Conservation (phyloP, 2,329 filamentous ascomycete species). For the Colletotrichum sublineola region DNA sequence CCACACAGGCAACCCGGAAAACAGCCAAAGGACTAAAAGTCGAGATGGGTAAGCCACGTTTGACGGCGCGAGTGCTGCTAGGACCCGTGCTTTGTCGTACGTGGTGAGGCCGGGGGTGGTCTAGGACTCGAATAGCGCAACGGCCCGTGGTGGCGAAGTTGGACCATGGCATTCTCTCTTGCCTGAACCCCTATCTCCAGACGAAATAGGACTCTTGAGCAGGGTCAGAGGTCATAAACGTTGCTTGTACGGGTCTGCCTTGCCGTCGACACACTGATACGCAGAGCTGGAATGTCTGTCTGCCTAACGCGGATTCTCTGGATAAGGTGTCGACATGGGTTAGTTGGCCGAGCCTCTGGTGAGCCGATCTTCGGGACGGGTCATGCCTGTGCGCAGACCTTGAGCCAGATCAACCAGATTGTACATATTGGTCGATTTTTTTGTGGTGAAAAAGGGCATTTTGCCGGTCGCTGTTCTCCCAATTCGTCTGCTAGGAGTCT, state of each 20-base stretch:
- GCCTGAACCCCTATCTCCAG: too few relatives aligned
- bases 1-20: not conserved
- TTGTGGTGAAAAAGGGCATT: too few relatives aligned
- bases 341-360: not conserved
- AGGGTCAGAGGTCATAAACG: conserved; percentile 1
- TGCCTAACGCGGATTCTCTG: not conserved
- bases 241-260: not conserved
- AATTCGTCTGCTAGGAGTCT: not conserved
- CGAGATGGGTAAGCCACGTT: not conserved
- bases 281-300: not conserved
- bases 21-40: not conserved
- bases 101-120: not conserved
- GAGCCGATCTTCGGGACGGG: not conserved
- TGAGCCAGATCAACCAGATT: not conserved
- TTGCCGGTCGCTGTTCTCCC: not conserved
- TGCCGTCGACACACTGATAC: not conserved
- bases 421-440: not conserved
- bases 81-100: not conserved
- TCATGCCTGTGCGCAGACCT: not conserved
- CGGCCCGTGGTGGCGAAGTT: conserved; percentile 20
- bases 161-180: not conserved
- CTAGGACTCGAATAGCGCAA: conserved; percentile 25
- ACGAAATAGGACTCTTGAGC: conserved; percentile 20
- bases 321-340: not conserved
- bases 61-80: not conserved